Conservation (phyloP, 1,284 basidiomycete species). For the Pholiota adiposa region DNA sequence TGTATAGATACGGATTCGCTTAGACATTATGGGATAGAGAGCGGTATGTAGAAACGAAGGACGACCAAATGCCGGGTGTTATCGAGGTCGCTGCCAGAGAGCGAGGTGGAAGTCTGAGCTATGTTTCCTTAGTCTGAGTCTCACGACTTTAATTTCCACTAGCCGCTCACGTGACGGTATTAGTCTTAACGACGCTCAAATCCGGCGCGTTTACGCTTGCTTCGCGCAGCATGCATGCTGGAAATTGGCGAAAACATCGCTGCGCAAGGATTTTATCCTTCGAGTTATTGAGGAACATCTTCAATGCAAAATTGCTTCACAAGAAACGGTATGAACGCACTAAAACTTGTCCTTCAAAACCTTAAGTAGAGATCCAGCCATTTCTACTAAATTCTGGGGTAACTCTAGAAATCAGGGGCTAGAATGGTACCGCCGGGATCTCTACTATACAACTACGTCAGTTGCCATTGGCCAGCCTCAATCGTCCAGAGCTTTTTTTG, state of each 20-base stretch:
- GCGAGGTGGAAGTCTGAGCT: background rate
- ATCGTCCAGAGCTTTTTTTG: too few relatives aligned
- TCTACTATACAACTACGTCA: too few relatives aligned
- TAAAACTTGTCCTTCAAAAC: background rate
- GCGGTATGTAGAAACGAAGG: constrained; percentile 3
- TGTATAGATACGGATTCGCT: constrained; percentile 74
- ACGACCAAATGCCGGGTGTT: too few relatives aligned
- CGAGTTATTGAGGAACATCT: too few relatives aligned
- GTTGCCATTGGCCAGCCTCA: too few relatives aligned
- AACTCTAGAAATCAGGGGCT: background rate
- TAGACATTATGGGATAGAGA: constrained; percentile 45
- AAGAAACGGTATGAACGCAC: background rate
- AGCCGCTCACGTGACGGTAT: background rate
- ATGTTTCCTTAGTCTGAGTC: constrained; percentile 3
- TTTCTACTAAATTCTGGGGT: background rate
- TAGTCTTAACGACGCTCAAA: too few relatives aligned
- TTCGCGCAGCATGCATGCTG: too few relatives aligned
- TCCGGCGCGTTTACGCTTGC: too few relatives aligned
- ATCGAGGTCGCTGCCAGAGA: background rate
- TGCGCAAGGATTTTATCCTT: too few relatives aligned
- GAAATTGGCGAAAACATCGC: too few relatives aligned
- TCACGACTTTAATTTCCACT: constrained; percentile 13
- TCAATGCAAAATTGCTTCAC: background rate
- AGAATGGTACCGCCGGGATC: background rate
- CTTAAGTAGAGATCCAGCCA: background rate